These are phyloP conservation scores for Pythium sukuiense DNA, from an alignment of 352 stramenopile species.

Conservation along the genomic window DNA sequence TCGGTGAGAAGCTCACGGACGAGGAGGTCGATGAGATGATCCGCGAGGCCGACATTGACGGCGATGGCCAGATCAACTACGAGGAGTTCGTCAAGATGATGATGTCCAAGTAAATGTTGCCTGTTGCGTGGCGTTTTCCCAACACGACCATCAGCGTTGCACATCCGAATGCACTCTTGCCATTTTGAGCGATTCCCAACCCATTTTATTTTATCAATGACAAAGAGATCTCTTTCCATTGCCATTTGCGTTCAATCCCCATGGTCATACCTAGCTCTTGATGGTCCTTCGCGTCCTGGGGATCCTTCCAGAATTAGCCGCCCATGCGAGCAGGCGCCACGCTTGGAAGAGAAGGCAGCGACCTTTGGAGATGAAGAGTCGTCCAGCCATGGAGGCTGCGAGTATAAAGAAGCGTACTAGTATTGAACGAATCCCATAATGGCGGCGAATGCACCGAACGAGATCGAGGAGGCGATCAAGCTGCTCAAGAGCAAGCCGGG, in stretches of 20 bases:
- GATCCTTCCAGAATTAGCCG: not conserved
- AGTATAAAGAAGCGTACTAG: not conserved
- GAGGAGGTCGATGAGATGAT: constrained; percentile 99
- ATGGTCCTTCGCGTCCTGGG: not conserved
- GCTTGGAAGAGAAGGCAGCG: not conserved
- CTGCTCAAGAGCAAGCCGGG: constrained; percentile 90
- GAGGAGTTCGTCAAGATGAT: constrained; percentile 99
- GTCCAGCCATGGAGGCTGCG: not conserved
- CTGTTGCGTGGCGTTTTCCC: constrained; percentile 2
- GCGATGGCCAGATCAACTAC: constrained; percentile 99
- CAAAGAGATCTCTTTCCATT: not conserved
- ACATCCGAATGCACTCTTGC: not conserved
- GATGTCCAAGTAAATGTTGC: constrained; percentile 93
- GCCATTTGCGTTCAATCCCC: not conserved
- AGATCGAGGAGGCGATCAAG: constrained; percentile 92
- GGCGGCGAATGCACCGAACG: constrained; percentile 79
- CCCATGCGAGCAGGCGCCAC: not conserved
- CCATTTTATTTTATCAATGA: constrained; percentile 13
- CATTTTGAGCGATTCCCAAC: constrained; percentile 6
- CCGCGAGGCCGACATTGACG: constrained; percentile 98
- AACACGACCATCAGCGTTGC: not conserved
- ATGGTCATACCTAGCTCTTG: too few species aligned
- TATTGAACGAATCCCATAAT: too few species aligned
- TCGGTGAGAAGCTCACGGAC: constrained; percentile 98
- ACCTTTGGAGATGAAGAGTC: not conserved